phyloP scores from a whole-genome alignment of 352 stramenopile genomes.

The Pythium aphanidermatum region DNA sequence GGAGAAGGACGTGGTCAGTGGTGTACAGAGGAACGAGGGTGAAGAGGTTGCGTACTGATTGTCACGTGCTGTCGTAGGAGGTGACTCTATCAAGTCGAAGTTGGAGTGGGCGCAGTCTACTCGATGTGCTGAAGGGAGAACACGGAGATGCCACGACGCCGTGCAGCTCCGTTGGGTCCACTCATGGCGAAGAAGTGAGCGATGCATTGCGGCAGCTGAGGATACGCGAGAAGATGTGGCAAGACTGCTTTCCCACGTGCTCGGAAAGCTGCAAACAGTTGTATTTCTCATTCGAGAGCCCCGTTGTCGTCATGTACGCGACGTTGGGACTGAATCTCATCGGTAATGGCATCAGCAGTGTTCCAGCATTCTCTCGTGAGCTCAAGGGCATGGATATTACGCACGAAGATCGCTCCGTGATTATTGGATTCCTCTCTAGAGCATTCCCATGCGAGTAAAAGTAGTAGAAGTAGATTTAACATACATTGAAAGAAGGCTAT shows the following conservation, averaged over 20 bases:
- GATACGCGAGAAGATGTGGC: constrained; percentile 69
- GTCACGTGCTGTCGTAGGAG: constrained; percentile 6
- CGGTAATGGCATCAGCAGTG: constrained; percentile 77
- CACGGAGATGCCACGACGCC: constrained; percentile 3
- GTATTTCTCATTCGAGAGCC: constrained; percentile 68
- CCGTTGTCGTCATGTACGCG: constrained; percentile 73
- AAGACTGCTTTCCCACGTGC: constrained; percentile 77
- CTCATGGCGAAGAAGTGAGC: constrained; percentile 25
- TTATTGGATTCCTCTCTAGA: constrained; percentile 69
- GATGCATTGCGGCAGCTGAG: constrained; percentile 37
- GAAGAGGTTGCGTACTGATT: neutral
- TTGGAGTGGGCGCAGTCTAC: constrained; percentile 14
- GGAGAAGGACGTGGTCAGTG: constrained; percentile 70
- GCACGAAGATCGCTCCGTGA: constrained; percentile 65
- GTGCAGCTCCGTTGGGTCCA: constrained; percentile 13
- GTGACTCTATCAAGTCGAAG: constrained; percentile 17
- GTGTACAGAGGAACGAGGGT: too few relatives aligned
- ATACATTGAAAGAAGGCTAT: neutral
- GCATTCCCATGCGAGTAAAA: constrained; percentile 61
- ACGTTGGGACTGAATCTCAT: constrained; percentile 82
- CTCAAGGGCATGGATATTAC: constrained; percentile 70
- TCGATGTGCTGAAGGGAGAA: constrained; percentile 12
- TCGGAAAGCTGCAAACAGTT: constrained; percentile 62
- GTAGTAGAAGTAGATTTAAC: neutral
- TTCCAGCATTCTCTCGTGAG: constrained; percentile 74